Percentiles rank a stretch among this genome's conserved stretches.
phyloP scores from a whole-genome alignment of 1,284 basidiomycete species.

The Moesziomyces sp. region DNA sequence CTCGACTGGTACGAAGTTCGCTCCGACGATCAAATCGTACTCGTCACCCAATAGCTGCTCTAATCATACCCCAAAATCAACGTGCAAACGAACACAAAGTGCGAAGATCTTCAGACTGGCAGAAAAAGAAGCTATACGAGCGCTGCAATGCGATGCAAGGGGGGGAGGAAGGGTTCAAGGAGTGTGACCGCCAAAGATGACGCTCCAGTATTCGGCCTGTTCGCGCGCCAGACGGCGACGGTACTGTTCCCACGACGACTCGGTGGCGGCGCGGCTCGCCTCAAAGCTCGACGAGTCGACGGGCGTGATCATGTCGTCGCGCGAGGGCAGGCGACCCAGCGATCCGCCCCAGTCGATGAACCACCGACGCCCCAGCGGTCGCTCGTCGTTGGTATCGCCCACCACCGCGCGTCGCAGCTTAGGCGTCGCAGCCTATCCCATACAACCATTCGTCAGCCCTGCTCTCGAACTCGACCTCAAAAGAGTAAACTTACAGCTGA shows the following conservation, averaged over 20 bases:
- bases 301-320: neutral
- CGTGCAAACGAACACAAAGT: neutral
- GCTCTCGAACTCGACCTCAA: no score
- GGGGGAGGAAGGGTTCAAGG: neutral
- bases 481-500: no score
- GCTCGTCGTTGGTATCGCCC: neutral
- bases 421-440: neutral
- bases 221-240: neutral
- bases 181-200: neutral
- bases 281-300: neutral
- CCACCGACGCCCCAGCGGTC: constrained; percentile 7
- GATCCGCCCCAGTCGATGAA: constrained; percentile 3
- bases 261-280: neutral
- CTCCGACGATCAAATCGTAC: constrained; percentile 20
- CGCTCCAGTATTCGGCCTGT: neutral
- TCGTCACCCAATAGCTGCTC: constrained; percentile 5
- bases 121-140: no score
- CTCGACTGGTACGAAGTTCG: constrained; percentile 50
- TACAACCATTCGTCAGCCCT: no score
- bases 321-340: constrained; percentile 2
- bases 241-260: neutral
- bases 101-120: no score
- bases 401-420: constrained; percentile 1
- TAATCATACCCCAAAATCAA: neutral
- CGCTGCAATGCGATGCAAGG: no score